Conservation (phyloP, 2,329 filamentous ascomycete species). For the Alternaria incomplexa region DNA sequence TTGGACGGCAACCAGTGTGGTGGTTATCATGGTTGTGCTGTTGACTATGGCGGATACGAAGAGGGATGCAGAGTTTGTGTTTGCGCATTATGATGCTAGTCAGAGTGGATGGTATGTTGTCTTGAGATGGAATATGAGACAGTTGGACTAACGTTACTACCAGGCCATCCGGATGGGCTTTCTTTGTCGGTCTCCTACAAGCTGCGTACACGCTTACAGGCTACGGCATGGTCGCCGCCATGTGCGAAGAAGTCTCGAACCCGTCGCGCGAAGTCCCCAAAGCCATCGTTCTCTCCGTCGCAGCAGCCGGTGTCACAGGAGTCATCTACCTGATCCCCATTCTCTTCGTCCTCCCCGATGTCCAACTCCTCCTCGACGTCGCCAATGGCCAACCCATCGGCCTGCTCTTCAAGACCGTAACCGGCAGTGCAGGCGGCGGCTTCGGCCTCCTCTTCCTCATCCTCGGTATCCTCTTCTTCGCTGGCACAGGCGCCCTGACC, state of each 20-base stretch:
- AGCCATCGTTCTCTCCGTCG: constrained; percentile 73
- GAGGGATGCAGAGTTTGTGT: constrained; percentile 68
- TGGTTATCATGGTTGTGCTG: constrained; percentile 73
- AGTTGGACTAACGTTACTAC: not conserved
- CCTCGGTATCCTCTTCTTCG: constrained; percentile 77
- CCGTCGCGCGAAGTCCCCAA: constrained; percentile 73
- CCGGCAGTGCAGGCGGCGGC: constrained; percentile 73
- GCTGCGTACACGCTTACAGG: constrained; percentile 67
- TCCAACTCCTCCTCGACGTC: constrained; percentile 67
- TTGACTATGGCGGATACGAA: constrained; percentile 65
- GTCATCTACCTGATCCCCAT: constrained; percentile 74
- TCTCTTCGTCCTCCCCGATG: constrained; percentile 75
- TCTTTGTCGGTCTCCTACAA: constrained; percentile 74
- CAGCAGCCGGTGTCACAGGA: constrained; percentile 69
- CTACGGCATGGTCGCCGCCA: constrained; percentile 73
- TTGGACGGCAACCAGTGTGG: constrained; percentile 70
- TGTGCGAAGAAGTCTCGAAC: constrained; percentile 76
- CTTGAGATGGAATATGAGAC: not conserved
- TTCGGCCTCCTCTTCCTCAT: constrained; percentile 79
- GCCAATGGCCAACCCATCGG: constrained; percentile 78
- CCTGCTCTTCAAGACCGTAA: constrained; percentile 75
- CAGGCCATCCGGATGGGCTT: constrained; percentile 71
- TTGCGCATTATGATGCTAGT: constrained; percentile 71
- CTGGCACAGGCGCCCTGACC: constrained; percentile 75
- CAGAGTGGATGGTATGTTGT: constrained; percentile 64